Evolutionary conservation across 176 grass and related monocot genomes (phyloP).

Genomic region (Chrysopogon serrulatus): DNA sequence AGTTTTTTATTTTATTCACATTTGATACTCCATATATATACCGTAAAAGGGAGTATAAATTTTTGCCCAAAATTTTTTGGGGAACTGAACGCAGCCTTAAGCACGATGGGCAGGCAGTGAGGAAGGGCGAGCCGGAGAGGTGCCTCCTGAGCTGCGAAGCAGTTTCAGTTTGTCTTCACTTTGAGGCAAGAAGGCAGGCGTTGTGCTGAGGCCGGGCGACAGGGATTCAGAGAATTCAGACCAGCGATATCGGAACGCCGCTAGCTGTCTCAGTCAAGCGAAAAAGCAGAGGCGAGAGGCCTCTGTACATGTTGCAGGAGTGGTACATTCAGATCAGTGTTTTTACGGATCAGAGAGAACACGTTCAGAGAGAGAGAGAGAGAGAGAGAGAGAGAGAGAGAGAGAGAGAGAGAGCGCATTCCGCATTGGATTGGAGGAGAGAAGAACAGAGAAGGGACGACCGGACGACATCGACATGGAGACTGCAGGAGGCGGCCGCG

Average conservation of each 20-base stretch:
- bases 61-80: too few species aligned
- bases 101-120: too few species aligned
- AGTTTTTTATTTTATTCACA: too few species aligned
- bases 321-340: not conserved
- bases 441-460: not conserved
- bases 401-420: not conserved
- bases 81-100: too few species aligned
- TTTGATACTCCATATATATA: too few species aligned
- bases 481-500: not conserved
- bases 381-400: not conserved
- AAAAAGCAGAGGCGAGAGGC: not conserved
- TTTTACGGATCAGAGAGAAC: not conserved
- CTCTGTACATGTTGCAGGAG: too few species aligned
- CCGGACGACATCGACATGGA: not conserved
- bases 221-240: not conserved
- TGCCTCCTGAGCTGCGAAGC: not conserved
- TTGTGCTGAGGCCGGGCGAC: not conserved
- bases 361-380: too few species aligned
- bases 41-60: too few species aligned
- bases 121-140: too few species aligned
- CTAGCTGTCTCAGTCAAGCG: constrained; percentile 12
- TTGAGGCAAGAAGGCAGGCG: constrained; percentile 26
- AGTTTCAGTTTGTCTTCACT: constrained; percentile 16
- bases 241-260: too few species aligned
- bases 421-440: not conserved